Evolutionary conservation across 352 stramenopile species (phyloP).

Genomic region (Phytophthora gonapodyides): DNA sequence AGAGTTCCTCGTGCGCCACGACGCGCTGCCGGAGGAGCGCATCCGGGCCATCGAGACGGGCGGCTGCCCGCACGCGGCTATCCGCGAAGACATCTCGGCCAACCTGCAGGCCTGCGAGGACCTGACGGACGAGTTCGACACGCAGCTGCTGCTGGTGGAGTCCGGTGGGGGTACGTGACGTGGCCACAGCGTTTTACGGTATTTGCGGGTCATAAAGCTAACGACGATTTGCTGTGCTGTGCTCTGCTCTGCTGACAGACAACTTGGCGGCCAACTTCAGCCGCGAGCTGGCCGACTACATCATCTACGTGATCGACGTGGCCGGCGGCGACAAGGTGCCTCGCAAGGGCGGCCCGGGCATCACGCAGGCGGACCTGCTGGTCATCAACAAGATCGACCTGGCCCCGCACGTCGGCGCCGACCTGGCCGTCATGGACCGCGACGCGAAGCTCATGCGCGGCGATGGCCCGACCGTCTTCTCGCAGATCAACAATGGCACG

Average conservation of each 20-base stretch:
- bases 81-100: conserved; percentile 97
- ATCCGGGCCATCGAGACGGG: conserved; percentile 98
- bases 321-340: conserved; percentile 98
- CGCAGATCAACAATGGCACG: conserved; percentile 93
- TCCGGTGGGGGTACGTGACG: conserved; percentile 71
- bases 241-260: conserved; percentile 76
- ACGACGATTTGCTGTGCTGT: background rate
- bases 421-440: conserved; percentile 95
- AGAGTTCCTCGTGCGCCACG: conserved; percentile 96
- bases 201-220: no score
- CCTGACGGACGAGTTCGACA: conserved; percentile 90
- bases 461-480: conserved; percentile 94
- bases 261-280: conserved; percentile 99
- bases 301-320: conserved; percentile 99
- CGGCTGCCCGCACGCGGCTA: conserved; percentile 97
- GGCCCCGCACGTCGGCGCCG: conserved; percentile 94
- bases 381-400: conserved; percentile 99
- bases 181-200: no score
- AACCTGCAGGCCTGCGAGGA: conserved; percentile 97
- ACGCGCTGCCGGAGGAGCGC: conserved; percentile 88
- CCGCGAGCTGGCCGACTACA: conserved; percentile 97
- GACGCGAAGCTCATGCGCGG: conserved; percentile 96
- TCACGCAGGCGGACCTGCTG: conserved; percentile 97
- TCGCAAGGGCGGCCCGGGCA: conserved; percentile 97
- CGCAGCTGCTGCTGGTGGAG: conserved; percentile 91